Evolutionary conservation across 352 stramenopile genomes (phyloP).

Genomic region (Phytophthora pistaciae): DNA sequence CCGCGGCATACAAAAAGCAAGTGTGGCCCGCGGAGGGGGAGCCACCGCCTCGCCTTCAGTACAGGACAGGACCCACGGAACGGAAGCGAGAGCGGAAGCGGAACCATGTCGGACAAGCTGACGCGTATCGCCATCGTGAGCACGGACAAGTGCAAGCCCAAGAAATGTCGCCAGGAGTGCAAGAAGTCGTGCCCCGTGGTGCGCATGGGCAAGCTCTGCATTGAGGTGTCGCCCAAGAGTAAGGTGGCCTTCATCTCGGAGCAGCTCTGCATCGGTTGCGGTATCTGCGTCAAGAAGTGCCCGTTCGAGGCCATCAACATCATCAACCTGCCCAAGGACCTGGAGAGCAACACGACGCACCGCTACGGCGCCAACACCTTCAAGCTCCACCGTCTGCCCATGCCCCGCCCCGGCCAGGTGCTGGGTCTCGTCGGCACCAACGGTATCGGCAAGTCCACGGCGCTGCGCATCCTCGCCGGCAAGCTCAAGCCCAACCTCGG

Average conservation of each 20-base stretch:
- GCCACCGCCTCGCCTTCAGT: constrained; percentile 21
- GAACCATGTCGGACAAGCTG: constrained; percentile 90
- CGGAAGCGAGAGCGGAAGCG: constrained; percentile 14
- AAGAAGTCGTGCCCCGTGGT: constrained; percentile 99
- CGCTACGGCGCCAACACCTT: constrained; percentile 99
- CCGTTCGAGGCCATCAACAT: constrained; percentile 99
- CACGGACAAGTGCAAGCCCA: constrained; percentile 99
- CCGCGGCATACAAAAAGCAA: constrained; percentile 24
- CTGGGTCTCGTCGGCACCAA: constrained; percentile 99
- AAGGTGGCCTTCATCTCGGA: constrained; percentile 99
- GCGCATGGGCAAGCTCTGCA: constrained; percentile 99
- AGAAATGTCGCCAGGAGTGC: constrained; percentile 99
- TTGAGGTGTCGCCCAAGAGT: constrained; percentile 97
- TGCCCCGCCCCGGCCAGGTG: constrained; percentile 98
- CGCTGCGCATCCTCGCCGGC: constrained; percentile 98
- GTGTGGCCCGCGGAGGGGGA: constrained; percentile 18
- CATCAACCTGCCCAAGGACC: constrained; percentile 99
- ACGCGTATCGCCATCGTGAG: constrained; percentile 99
- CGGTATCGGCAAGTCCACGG: constrained; percentile 99
- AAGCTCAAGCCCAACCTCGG: constrained; percentile 99
- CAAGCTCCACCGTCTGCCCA: constrained; percentile 99
- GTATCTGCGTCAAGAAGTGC: constrained; percentile 99
- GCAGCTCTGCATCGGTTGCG: constrained; percentile 99
- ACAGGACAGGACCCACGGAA: constrained; percentile 38
- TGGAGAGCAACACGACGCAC: constrained; percentile 99